Percentiles rank a stretch among this genome's conserved stretches.
phyloP scores from a whole-genome alignment of 805 yeast species.

The Suhomyces pyralidae region DNA sequence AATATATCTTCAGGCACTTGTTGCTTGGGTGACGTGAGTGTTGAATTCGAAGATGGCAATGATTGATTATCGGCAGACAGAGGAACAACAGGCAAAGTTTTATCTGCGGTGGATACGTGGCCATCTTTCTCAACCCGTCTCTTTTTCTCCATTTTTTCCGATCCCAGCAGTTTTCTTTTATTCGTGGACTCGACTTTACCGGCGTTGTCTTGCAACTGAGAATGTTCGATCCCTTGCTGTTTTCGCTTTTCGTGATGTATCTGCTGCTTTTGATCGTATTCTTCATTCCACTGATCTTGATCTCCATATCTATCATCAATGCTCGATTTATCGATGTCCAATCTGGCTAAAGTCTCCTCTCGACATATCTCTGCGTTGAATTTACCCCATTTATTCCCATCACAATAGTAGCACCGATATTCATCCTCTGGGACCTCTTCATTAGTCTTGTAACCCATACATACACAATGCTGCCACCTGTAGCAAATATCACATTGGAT shows the following conservation, averaged over 20 bases:
- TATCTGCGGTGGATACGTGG: neutral
- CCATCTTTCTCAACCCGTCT: constrained; percentile 9
- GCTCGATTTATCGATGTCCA: constrained; percentile 24
- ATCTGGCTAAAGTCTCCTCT: constrained; percentile 26
- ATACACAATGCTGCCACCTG: constrained; percentile 94
- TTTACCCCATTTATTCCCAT: constrained; percentile 41
- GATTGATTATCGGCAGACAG: neutral
- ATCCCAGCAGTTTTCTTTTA: constrained; percentile 19
- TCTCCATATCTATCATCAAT: constrained; percentile 16
- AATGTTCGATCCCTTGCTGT: constrained; percentile 1
- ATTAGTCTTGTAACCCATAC: constrained; percentile 72
- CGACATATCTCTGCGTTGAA: constrained; percentile 40
- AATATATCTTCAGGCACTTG: constrained; percentile 9
- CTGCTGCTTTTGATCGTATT: constrained; percentile 2
- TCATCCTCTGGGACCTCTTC: constrained; percentile 76
- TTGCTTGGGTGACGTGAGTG: neutral
- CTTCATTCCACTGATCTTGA: constrained; percentile 10
- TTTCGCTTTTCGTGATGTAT: constrained; percentile 2
- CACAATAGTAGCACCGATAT: constrained; percentile 77
- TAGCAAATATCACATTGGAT: constrained; percentile 91
- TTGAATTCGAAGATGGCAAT: neutral
- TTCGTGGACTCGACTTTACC: neutral
- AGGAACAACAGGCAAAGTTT: neutral
- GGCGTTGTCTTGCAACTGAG: neutral
- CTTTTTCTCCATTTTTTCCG: constrained; percentile 16